Conservation (phyloP, 202 grass and related monocot species). For the Elaeis oleifera region DNA sequence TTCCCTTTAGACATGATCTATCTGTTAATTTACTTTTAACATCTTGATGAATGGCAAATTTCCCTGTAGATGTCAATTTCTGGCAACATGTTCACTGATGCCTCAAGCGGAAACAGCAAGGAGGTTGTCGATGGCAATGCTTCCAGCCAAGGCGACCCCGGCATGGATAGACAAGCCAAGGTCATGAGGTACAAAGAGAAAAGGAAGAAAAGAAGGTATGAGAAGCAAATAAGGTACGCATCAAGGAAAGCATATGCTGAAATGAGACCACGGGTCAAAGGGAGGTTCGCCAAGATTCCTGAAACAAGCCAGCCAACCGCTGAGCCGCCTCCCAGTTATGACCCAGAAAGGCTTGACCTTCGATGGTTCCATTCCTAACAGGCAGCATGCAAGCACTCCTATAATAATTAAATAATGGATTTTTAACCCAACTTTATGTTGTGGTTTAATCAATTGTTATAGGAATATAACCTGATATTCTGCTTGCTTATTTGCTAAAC, state of each 20-base stretch:
- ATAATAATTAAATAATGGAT: no score
- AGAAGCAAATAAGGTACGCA: conserved; percentile 2
- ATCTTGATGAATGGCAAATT: not conserved
- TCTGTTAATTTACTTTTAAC: no score
- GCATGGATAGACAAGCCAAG: conserved; percentile 29
- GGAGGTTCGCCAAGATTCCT: conserved; percentile 1
- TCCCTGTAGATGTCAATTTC: conserved; percentile 21
- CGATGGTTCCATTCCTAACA: conserved; percentile 72
- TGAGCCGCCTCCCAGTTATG: conserved; percentile 21
- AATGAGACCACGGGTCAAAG: conserved; percentile 1
- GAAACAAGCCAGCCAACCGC: conserved; percentile 30
- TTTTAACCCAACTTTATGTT: no score
- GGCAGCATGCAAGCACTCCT: no score
- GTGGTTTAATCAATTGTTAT: no score
- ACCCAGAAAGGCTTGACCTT: conserved; percentile 48
- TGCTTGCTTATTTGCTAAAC: no score
- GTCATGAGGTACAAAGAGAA: conserved; percentile 4
- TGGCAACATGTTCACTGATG: conserved; percentile 17
- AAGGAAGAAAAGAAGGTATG: not conserved
- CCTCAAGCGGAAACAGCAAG: conserved; percentile 14
- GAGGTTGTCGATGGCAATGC: conserved; percentile 11
- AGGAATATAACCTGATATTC: no score
- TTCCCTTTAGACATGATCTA: no score
- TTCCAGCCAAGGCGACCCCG: conserved; percentile 20
- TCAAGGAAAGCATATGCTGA: conserved; percentile 3